Evolutionary conservation across 352 stramenopile genomes (phyloP).

Genomic region (Aphanomyces stellatus): DNA sequence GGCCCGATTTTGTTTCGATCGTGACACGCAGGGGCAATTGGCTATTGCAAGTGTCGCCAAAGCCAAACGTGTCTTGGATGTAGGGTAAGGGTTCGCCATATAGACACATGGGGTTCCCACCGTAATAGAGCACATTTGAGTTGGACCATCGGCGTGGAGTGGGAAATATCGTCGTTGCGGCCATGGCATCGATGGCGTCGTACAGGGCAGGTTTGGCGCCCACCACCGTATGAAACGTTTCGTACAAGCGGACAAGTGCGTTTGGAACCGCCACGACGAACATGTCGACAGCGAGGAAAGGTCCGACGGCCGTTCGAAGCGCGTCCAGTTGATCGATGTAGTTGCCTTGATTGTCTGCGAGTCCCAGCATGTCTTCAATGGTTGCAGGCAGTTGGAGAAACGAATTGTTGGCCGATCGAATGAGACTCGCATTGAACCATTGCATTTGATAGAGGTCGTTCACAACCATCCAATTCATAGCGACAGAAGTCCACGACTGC

Average conservation of each 20-base stretch:
- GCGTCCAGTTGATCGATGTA: neutral
- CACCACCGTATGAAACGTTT: neutral
- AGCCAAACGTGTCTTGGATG: conserved; percentile 3
- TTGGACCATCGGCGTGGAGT: neutral
- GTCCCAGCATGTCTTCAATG: neutral
- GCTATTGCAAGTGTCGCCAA: neutral
- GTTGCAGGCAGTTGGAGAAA: neutral
- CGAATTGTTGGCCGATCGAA: neutral
- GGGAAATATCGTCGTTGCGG: neutral
- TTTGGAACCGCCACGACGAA: neutral
- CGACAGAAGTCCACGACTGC: neutral
- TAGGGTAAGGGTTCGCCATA: neutral
- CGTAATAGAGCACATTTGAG: neutral
- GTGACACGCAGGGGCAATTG: neutral
- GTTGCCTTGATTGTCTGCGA: neutral
- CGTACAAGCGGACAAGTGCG: neutral
- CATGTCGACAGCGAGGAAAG: neutral
- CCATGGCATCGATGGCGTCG: neutral
- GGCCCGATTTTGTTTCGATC: neutral
- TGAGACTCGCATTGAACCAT: neutral
- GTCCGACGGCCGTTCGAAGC: neutral
- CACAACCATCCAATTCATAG: neutral
- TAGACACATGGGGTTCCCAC: neutral
- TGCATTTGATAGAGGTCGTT: neutral
- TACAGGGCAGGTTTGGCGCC: neutral